phyloP scores from a whole-genome alignment of 345 rosid species.

The Gossypium bickii region DNA sequence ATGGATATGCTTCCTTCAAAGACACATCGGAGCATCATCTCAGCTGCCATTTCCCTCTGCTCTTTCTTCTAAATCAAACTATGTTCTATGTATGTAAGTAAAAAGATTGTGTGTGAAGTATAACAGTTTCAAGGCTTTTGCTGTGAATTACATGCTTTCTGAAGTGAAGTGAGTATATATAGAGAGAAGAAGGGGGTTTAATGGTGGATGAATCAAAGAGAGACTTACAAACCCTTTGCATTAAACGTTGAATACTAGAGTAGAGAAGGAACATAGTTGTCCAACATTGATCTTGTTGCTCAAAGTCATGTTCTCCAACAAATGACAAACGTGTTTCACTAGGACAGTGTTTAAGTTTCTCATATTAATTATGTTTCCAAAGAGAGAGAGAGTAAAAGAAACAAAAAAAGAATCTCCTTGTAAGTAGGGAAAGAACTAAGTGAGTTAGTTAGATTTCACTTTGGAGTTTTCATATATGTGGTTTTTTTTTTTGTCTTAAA shows the following conservation, averaged over 20 bases:
- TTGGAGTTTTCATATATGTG: not conserved
- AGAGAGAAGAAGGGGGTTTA: too few relatives aligned
- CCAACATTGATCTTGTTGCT: too few relatives aligned
- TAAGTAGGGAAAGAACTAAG: too few relatives aligned
- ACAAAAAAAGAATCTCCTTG: too few relatives aligned
- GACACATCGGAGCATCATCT: constrained; percentile 13
- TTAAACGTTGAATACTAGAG: too few relatives aligned
- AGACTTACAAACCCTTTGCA: too few relatives aligned
- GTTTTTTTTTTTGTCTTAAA: not conserved
- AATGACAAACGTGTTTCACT: not conserved
- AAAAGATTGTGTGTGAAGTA: not conserved
- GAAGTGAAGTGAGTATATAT: too few relatives aligned
- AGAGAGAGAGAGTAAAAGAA: not conserved
- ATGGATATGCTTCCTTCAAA: constrained; percentile 21
- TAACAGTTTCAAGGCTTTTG: not conserved
- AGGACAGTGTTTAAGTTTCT: not conserved
- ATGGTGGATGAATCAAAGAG: too few relatives aligned
- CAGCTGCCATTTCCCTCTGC: constrained; percentile 18
- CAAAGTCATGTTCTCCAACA: too few relatives aligned
- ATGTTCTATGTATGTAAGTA: too few relatives aligned
- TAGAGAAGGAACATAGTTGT: too few relatives aligned
- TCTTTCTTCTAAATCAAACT: not conserved
- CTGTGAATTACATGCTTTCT: not conserved
- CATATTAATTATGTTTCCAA: not conserved
- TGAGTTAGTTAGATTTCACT: not conserved